Evolutionary conservation across 441 rosid genomes (phyloP).

Genomic region (Biscutella laevigata): DNA sequence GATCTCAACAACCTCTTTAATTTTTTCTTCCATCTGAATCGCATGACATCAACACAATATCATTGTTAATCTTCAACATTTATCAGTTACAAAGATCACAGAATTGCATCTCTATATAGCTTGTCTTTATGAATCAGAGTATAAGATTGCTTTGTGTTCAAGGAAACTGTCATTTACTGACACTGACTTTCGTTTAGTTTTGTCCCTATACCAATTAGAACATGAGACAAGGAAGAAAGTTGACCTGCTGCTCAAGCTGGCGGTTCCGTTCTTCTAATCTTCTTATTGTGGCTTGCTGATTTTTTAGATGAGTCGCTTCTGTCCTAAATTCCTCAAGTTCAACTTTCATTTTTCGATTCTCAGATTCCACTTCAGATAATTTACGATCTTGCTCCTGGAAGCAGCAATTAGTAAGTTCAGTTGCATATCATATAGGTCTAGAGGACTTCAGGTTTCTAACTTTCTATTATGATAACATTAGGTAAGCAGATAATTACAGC

Average conservation of each 20-base stretch:
- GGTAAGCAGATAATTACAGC: slow-evolving; percentile 47
- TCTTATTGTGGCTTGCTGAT: slow-evolving; percentile 98
- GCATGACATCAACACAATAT: slow-evolving; percentile 2
- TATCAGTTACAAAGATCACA: slow-evolving; percentile 4
- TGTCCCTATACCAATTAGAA: not conserved
- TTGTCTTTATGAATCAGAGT: not conserved
- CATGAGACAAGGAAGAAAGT: slow-evolving; percentile 3
- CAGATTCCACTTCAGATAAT: slow-evolving; percentile 80
- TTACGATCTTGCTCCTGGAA: slow-evolving; percentile 92
- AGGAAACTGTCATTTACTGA: not conserved
- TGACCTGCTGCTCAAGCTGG: slow-evolving; percentile 95
- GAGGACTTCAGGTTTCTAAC: not conserved
- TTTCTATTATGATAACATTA: not conserved
- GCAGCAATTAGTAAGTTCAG: slow-evolving; percentile 3
- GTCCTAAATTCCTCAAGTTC: slow-evolving; percentile 95
- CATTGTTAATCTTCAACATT: not conserved
- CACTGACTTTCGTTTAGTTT: not conserved
- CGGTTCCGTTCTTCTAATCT: slow-evolving; percentile 95
- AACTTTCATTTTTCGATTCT: slow-evolving; percentile 91
- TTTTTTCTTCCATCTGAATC: slow-evolving; percentile 95
- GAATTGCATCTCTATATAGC: slow-evolving; percentile 5
- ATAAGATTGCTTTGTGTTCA: not conserved
- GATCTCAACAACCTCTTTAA: slow-evolving; percentile 96
- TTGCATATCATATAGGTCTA: not conserved
- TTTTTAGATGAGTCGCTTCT: slow-evolving; percentile 93